Evolutionary conservation across 257 asterid genomes (phyloP), one percentile per base, ranked within the genome.

Genomic region (Perilla frutescens): DNA sequence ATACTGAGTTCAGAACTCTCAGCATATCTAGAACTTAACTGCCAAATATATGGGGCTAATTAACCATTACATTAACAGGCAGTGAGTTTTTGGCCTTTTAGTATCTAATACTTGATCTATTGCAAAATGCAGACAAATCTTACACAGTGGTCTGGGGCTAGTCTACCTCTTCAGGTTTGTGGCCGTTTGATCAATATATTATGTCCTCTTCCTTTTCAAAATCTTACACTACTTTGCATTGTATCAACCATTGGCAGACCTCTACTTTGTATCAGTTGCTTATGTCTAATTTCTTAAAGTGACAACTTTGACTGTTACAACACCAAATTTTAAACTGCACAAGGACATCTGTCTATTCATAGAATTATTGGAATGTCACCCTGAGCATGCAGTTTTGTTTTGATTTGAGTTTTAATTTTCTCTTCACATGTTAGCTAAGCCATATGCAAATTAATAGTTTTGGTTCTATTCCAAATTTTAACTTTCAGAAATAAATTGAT

Each of bases 141-240:
- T 66, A 92, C 98, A 10, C 98, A 90, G 78, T 95, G 99, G 99
- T 90, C 98, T 29, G 99, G 99, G 57, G 98, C 99, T 68, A 95
- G 98, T 80, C 88, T 95, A 68, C 99, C 99, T 58, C 96, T 95
- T 80, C 98, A 92, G 99, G 99, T 92, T 70, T 72, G 88, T 73
- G 8, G 59, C 32, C 67, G 66, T 54, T 39, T 7, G 12, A 40
- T 61, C 6, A 6, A 56, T 64, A 31, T 66, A 51, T 66, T 59
- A 66, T 70, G 32, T 36, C 34, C 37, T 73, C 64, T 61, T 47
- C 26, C 62, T 70, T 66, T 41, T 49, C 60, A 58, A 51, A 68
- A 74, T 60, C 71, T 20, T 56, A 47, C 72, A 43, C 53, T 51
- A 71, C 37, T 26, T 40, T 41, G 9, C 54, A 48, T 61, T 59